phyloP scores from a whole-genome alignment of 805 yeast genomes.

The Aciculoconidium aculeatum region DNA sequence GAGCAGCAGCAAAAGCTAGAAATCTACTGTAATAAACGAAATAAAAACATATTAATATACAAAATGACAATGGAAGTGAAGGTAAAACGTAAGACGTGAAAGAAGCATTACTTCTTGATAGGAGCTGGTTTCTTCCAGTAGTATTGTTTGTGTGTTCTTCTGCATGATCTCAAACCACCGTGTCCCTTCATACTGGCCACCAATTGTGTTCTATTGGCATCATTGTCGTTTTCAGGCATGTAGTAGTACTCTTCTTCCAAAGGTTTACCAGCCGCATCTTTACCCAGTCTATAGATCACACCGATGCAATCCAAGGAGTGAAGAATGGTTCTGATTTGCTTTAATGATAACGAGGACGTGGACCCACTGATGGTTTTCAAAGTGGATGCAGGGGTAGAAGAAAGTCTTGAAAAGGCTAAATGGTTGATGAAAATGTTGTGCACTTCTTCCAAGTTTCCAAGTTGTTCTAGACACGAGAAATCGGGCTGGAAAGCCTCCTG shows the following conservation, averaged over 20 bases:
- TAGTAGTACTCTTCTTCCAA: slow-evolving; percentile 93
- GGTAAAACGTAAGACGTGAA: neutral
- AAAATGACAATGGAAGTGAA: slow-evolving; percentile 1
- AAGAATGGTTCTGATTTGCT: slow-evolving; percentile 41
- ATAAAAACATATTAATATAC: slow-evolving; percentile 8
- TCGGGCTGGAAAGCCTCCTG: slow-evolving; percentile 2
- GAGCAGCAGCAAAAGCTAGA: slow-evolving; percentile 3
- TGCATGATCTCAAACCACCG: slow-evolving; percentile 77
- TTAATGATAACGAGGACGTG: slow-evolving; percentile 41
- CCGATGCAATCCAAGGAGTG: slow-evolving; percentile 60
- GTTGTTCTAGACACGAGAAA: slow-evolving; percentile 7
- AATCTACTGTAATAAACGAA: neutral
- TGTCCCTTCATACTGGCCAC: slow-evolving; percentile 77
- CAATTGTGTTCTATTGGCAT: slow-evolving; percentile 58
- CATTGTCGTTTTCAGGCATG: slow-evolving; percentile 75
- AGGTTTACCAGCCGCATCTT: slow-evolving; percentile 94
- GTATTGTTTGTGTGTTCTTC: slow-evolving; percentile 90
- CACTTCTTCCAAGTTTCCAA: slow-evolving; percentile 45
- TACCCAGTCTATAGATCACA: slow-evolving; percentile 82
- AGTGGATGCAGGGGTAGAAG: slow-evolving; percentile 79
- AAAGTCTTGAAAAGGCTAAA: slow-evolving; percentile 81
- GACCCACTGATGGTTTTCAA: slow-evolving; percentile 57
- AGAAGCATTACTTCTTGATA: slow-evolving; percentile 24
- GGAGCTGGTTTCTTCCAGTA: slow-evolving; percentile 64
- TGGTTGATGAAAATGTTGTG: slow-evolving; percentile 71